A percentile compares a stretch with the other conserved stretches of the same genome.
These are phyloP conservation scores for Akanthomyces muscarius DNA, from an alignment of 2,329 filamentous ascomycete genomes.

Conservation along the genomic window DNA sequence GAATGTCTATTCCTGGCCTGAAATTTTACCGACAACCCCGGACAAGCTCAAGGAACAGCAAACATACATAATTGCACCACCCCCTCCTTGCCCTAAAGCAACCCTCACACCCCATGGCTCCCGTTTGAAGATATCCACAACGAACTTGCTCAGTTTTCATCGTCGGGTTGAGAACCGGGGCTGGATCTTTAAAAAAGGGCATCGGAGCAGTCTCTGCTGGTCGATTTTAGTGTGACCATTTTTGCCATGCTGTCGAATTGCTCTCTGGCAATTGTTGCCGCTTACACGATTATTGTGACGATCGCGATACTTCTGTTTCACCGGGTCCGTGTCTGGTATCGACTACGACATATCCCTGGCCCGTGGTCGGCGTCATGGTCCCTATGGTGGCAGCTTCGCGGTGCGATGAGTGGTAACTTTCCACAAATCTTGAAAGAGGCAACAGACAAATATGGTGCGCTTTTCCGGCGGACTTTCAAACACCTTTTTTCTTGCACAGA, in stretches of 20 bases:
- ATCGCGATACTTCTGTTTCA: neutral
- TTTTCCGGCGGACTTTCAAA: neutral
- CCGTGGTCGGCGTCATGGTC: conserved; percentile 26
- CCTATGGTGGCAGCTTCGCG: conserved; percentile 28
- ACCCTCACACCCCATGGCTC: neutral
- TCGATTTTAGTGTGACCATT: neutral
- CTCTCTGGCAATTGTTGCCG: neutral
- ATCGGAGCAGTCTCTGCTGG: neutral
- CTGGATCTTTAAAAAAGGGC: neutral
- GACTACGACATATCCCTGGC: conserved; percentile 28
- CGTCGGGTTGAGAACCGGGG: neutral
- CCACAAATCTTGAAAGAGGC: conserved; percentile 26
- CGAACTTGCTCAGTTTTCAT: neutral
- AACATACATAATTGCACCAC: neutral
- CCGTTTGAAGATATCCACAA: neutral
- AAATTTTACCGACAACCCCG: neutral
- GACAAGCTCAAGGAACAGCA: neutral
- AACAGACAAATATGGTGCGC: conserved; percentile 25
- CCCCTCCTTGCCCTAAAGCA: too few relatives aligned
- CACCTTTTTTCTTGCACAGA: too few relatives aligned
- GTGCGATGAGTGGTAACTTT: conserved; percentile 27
- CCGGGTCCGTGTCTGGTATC: conserved; percentile 24
- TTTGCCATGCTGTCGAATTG: neutral
- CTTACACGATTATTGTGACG: neutral
- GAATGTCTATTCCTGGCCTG: neutral